Conservation (phyloP, 306 rosid genomes). For the Citrullus colocynthis region DNA sequence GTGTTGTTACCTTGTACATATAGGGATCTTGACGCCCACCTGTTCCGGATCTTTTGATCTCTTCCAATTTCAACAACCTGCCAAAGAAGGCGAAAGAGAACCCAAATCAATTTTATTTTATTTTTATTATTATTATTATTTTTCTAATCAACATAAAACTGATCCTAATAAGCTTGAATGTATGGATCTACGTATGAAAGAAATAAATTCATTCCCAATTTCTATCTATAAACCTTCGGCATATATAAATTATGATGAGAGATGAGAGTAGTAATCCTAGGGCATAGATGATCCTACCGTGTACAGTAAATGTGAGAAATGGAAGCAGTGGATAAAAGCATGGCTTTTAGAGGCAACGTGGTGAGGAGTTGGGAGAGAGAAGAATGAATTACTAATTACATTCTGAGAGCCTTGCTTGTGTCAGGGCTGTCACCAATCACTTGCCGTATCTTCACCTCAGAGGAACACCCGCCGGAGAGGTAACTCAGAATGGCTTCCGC, state of each 20-base stretch:
- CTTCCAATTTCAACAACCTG: conserved; percentile 42
- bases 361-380: conserved; percentile 1
- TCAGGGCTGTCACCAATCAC: conserved; percentile 85
- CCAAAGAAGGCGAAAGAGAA: neutral
- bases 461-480: conserved; percentile 46
- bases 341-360: neutral
- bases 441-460: conserved; percentile 72
- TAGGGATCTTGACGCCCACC: conserved; percentile 64
- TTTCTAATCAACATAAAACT: neutral
- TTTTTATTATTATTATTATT: too few relatives aligned
- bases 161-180: neutral
- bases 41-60: conserved; percentile 50
- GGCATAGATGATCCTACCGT: conserved; percentile 1
- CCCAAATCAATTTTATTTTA: neutral
- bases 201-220: neutral
- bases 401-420: conserved; percentile 95
- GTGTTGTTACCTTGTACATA: conserved; percentile 32
- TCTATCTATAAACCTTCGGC: neutral
- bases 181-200: neutral
- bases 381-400: conserved; percentile 46
- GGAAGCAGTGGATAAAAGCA: neutral
- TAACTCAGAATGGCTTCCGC: conserved; percentile 59
- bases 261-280: neutral
- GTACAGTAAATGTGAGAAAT: neutral
- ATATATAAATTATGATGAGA: neutral